Base-by-base conservation (phyloP, 23 red algal species). In the Chondrus crispus region DNA sequence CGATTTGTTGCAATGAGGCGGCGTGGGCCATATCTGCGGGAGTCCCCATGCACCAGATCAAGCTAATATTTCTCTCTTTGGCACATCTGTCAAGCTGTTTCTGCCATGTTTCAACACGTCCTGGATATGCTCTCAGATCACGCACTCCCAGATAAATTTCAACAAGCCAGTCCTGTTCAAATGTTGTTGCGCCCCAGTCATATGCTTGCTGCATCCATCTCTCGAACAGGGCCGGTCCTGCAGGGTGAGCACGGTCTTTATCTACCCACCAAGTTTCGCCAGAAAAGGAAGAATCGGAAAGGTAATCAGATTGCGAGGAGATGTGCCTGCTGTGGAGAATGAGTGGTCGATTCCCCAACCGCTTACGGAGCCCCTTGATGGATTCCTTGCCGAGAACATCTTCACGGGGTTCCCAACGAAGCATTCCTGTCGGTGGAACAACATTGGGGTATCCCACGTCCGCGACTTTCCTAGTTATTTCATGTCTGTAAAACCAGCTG, bases 1-100 rank as follows among this genome's bases (percentile, higher is more conserved):
- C 60, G 53, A 91, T 41, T 58, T 71, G 57, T 22, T 46, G 26
- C 55, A 91, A 42, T 50, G 38, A 12, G 38, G 46, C 64, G 33
- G 88, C 88, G 11, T 36, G 69, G 41, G 57, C 38, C 74, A 91
- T 82, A 46, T 91, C 88, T 22, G 88, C 74, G 8, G 74, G 73
- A 13, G 88, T 91, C 11, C 74, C 73, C 88, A 91, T 91, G 88
- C 88, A 91, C 88, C 88, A 91, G 40, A 91, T 91, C 32, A 82
- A 41, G 39, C 20, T 45, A 76, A 91, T 64, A 29, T 68, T 49
- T 20, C 68, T 53, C 44, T 40, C 77, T 29, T 74, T 68, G 6
- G 88, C 88, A 12, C 74, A 73, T 68, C 44, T 7, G 74, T 91
- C 55, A 5, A 91, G 46, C 74, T 68, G 58, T 40, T 81, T 81